Evolutionary conservation across 2,329 filamentous ascomycete genomes (phyloP).

Genomic region (Meredithiella fracta): DNA sequence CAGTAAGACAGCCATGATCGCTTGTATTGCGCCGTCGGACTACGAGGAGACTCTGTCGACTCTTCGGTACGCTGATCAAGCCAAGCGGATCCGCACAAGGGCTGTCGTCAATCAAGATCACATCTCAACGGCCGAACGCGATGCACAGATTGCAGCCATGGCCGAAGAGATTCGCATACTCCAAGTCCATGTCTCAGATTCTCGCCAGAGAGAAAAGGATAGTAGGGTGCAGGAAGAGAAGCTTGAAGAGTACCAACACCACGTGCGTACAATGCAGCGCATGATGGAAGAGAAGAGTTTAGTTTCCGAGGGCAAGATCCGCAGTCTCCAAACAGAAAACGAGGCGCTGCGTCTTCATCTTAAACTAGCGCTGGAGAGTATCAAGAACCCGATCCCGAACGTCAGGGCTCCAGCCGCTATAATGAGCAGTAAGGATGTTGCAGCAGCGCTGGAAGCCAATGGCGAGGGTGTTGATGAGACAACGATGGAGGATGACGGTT

Average conservation of each 20-base stretch:
- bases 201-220: constrained; percentile 54
- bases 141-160: constrained; percentile 89
- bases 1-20: constrained; percentile 98
- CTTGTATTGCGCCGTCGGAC: constrained; percentile 85
- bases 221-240: constrained; percentile 63
- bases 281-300: constrained; percentile 90
- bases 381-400: constrained; percentile 78
- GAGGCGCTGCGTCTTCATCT: constrained; percentile 78
- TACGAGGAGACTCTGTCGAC: constrained; percentile 96
- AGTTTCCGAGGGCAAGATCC: constrained; percentile 86
- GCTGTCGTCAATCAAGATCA: constrained; percentile 93
- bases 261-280: constrained; percentile 77
- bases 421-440: constrained; percentile 20
- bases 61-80: constrained; percentile 90
- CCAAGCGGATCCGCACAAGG: constrained; percentile 88
- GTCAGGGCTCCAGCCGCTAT: constrained; percentile 25
- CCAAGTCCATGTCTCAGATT: constrained; percentile 58
- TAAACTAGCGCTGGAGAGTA: constrained; percentile 65
- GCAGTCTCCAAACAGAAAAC: constrained; percentile 75
- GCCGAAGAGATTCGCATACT: constrained; percentile 79
- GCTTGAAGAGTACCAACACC: constrained; percentile 85
- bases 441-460: constrained; percentile 16
- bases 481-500: constrained; percentile 40
- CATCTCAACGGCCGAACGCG: constrained; percentile 78
- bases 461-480: constrained; percentile 33